Base-by-base conservation (phyloP, 495 filamentous ascomycete genomes). In the Daldinia loculata region DNA sequence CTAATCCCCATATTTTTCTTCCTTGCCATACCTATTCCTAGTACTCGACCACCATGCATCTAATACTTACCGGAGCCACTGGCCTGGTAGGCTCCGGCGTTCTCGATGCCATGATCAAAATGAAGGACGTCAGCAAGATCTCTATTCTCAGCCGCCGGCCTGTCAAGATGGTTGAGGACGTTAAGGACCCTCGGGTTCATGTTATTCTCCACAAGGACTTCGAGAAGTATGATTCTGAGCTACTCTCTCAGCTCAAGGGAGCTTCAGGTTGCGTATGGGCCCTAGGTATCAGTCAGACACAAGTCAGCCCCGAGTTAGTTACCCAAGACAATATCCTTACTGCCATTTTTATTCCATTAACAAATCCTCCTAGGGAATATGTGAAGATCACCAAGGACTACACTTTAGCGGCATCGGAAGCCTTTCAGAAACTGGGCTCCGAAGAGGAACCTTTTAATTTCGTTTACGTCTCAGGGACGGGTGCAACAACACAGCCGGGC, bases 41-140 rank as follows among this genome's bases (percentile, higher is more conserved):
- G 6, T 9, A 52, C 7, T 15, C 41, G 15, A 48, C 17, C 5
- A 45, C 1, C 43, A 91, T 92, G 89, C 90, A 91, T 82, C 80
- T 93, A 63, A 89, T 93, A 59, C 84, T 93, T 43, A 93, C 91
- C 0, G 91, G 91, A 38, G 90, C 90, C 7, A 93, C 91, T 0
- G 91, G 91, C 66, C 84, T 92, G 4, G 87, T 92, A 17, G 91
- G 91, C 77, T 87, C 86, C 5, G 86, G 80, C 26, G 86, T 88
- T 24, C 83, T 93, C 1, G 84, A 89, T 58, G 81, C 85, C 58
- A 90, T 92, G 84, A 82, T 93, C 61, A 82, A 80, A 53, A 86
- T 81, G 32, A 79, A 81, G 24, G 76, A 80, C 2, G 75, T 93
- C 66, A 84, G 84, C 41, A 88, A 85, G 30, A 86, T 93, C 72